Evolutionary conservation across 169 alveolate genomes (phyloP).

Genomic region (Plasmodium gallinaceum): DNA sequence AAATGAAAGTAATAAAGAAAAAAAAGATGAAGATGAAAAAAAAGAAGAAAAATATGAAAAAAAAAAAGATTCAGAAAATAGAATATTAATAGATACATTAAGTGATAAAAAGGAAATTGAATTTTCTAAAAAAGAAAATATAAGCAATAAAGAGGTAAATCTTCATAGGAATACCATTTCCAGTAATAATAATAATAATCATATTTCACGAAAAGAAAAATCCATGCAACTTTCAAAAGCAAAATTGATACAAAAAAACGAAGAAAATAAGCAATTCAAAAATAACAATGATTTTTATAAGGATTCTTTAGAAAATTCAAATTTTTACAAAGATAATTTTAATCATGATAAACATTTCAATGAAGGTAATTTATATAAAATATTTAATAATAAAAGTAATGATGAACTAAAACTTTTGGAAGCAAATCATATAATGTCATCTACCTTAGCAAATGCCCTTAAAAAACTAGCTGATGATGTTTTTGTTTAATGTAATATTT

Average conservation of each 20-base stretch:
- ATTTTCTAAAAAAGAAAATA: background rate
- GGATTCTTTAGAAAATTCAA: slow-evolving; percentile 8
- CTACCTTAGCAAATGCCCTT: slow-evolving; percentile 40
- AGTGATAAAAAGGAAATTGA: slow-evolving; percentile 7
- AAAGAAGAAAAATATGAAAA: background rate
- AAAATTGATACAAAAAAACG: slow-evolving; percentile 23
- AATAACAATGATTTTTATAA: background rate
- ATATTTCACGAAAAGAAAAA: background rate
- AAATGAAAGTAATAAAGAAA: background rate
- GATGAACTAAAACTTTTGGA: slow-evolving; percentile 32
- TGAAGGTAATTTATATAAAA: no score
- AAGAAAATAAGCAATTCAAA: background rate
- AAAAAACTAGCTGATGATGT: slow-evolving; percentile 41
- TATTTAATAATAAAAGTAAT: background rate
- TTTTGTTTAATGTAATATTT: background rate
- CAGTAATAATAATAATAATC: background rate
- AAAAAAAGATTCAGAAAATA: slow-evolving; percentile 11
- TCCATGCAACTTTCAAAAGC: background rate
- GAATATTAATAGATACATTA: background rate
- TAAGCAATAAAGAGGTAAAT: background rate
- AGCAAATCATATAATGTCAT: slow-evolving; percentile 55
- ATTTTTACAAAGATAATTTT: background rate
- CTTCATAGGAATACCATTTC: background rate
- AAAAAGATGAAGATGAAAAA: background rate
- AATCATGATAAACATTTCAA: slow-evolving; percentile 1